These are phyloP conservation scores for Forsythia viridissima DNA, from an alignment of 257 asterid species.

Conservation along the genomic window DNA sequence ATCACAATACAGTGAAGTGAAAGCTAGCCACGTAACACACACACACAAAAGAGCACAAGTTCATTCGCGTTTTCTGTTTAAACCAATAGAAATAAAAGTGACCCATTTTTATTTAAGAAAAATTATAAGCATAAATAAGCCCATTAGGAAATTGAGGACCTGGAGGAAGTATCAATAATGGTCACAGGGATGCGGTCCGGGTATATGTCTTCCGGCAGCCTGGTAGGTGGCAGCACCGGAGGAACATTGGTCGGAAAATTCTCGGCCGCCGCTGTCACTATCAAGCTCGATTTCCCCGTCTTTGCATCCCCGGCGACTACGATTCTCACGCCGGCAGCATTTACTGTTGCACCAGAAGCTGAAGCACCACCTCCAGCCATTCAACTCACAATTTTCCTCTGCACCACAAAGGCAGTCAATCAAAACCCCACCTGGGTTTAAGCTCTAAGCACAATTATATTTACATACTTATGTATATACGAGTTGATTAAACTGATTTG, in stretches of 20 bases:
- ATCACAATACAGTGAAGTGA: neutral
- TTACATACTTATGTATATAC: neutral
- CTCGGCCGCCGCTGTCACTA: constrained; percentile 84
- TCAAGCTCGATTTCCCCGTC: constrained; percentile 93
- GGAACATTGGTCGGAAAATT: constrained; percentile 65
- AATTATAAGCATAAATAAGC: neutral
- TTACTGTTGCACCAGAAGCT: constrained; percentile 46
- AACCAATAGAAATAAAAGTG: neutral
- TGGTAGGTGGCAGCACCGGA: constrained; percentile 81
- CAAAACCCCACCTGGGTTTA: neutral
- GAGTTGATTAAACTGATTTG: neutral
- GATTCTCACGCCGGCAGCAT: constrained; percentile 56
- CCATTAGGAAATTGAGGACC: constrained; percentile 35
- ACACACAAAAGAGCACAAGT: no score
- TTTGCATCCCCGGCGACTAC: constrained; percentile 95
- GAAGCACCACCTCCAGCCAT: constrained; percentile 87
- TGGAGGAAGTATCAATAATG: constrained; percentile 89
- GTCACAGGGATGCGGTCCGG: constrained; percentile 94
- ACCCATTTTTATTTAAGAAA: neutral
- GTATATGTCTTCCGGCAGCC: constrained; percentile 87
- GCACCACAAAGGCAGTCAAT: neutral
- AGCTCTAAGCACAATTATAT: neutral
- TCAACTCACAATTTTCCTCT: constrained; percentile 1
- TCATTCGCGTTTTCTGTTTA: neutral
- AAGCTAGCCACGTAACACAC: neutral